phyloP scores from a whole-genome alignment of 1,139 yeast species.

The Wickerhamiella infanticola region DNA sequence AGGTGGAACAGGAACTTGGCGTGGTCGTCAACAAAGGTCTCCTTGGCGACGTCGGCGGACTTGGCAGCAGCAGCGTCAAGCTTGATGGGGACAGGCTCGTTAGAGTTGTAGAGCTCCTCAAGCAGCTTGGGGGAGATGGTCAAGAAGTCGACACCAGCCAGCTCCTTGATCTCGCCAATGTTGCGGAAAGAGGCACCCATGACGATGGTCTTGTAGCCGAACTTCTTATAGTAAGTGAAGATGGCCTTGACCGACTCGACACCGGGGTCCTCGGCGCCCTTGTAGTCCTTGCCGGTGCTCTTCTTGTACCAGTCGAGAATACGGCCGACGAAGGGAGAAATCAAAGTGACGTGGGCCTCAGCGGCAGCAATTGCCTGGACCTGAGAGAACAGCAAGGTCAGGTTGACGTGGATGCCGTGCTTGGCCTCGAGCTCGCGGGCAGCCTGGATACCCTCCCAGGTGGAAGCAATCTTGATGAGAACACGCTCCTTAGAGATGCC shows the following conservation, averaged over 20 bases:
- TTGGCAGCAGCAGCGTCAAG: conserved; percentile 53
- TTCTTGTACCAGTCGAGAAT: conserved; percentile 98
- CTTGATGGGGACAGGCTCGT: conserved; percentile 62
- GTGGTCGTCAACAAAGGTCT: conserved; percentile 71
- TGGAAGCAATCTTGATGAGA: conserved; percentile 90
- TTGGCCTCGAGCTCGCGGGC: conserved; percentile 88
- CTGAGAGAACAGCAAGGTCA: conserved; percentile 87
- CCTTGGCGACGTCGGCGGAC: conserved; percentile 47
- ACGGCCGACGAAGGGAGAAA: conserved; percentile 98
- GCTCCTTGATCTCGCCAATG: conserved; percentile 86
- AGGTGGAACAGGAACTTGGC: conserved; percentile 77
- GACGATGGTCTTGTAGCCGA: conserved; percentile 89
- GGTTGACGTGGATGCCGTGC: conserved; percentile 85
- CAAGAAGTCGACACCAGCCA: conserved; percentile 94
- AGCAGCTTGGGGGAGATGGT: conserved; percentile 89
- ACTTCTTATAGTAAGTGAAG: conserved; percentile 97
- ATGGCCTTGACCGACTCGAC: conserved; percentile 75
- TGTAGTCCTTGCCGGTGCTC: conserved; percentile 75
- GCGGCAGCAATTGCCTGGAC: conserved; percentile 99
- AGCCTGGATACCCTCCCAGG: conserved; percentile 99
- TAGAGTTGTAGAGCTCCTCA: conserved; percentile 74
- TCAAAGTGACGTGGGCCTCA: conserved; percentile 89
- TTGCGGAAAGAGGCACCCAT: conserved; percentile 99
- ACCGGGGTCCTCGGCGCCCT: conserved; percentile 84
- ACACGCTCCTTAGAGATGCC: conserved; percentile 84